These are phyloP conservation scores for Flammula alnicola DNA, from an alignment of 1,284 basidiomycete genomes.

Conservation along the genomic window DNA sequence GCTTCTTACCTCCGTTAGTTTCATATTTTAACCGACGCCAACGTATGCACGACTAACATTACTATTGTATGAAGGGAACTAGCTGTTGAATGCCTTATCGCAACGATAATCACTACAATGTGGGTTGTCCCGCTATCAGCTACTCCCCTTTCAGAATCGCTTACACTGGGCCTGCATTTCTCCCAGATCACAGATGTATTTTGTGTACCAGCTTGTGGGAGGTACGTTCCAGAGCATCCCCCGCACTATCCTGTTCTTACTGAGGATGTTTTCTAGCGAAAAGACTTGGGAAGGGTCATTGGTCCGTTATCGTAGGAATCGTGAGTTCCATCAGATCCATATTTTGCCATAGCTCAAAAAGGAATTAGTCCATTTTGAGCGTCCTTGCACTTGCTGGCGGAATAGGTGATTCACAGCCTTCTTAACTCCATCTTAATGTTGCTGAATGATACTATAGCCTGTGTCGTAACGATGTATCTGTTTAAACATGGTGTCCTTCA, in stretches of 20 bases:
- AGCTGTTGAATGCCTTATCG: conserved; percentile 5
- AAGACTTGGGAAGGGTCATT: conserved; percentile 6
- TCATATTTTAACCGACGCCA: too few relatives aligned
- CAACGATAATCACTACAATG: conserved; percentile 6
- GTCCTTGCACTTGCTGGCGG: conserved; percentile 1
- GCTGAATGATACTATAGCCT: neutral
- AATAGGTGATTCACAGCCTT: neutral
- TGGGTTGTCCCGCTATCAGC: neutral
- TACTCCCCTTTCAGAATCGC: too few relatives aligned
- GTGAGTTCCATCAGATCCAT: neutral
- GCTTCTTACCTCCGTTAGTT: conserved; percentile 3
- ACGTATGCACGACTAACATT: neutral
- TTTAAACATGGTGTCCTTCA: conserved; percentile 5
- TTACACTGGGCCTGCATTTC: neutral
- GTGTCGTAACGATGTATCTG: conserved; percentile 3
- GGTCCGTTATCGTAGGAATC: conserved; percentile 1
- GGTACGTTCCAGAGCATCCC: neutral
- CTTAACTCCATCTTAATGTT: neutral
- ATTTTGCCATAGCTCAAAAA: neutral
- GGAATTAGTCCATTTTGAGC: neutral
- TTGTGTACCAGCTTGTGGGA: conserved; percentile 9
- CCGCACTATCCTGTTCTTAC: neutral
- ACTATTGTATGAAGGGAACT: neutral
- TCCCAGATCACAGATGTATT: conserved; percentile 7
- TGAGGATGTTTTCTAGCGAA: neutral